Evolutionary conservation across 768 basidiomycete species (phyloP), one percentile per base, ranked within the genome.

Genomic region (Boletus subparvulus): DNA sequence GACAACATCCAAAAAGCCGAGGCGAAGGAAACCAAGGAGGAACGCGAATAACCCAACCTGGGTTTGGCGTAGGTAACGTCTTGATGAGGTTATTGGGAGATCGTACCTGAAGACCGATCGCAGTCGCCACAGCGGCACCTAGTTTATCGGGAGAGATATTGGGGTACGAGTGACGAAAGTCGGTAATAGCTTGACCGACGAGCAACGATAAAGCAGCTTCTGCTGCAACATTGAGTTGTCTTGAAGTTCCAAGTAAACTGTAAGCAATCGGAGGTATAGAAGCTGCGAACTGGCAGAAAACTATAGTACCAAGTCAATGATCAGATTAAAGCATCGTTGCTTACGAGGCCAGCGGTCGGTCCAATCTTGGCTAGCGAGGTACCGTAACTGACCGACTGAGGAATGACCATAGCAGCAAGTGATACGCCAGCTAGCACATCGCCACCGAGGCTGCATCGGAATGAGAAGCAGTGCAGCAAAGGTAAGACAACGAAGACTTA

Each of bases 1-100:
- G 6, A 96, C 90, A 13, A 96, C 94, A 69, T 98, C 95, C 51
- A 96, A 84, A 73, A 96, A 96, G 3, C 94, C 94, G 11, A 98
- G 78, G 26, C 93, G 81, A 68, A 95, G 87, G 64, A 96, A 83
- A 3, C 95, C 95, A 32, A 97, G 79, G 26, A 90, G 69, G 57
- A 92, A 93, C 1, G 92, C 87, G 61, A 97, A 88, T 33, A 95
- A 62, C 39, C 94, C 94, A 61, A 87, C 89, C 89, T 92, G 59
- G 6, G 32, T 17, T 21, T 30, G 17, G 9, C 19, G 7, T 51
- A 19, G 21, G 46, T 17, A 42, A 21, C 14, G 33, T 37, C 6
- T 21, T 6, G 19, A 60, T 7, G 24, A 43, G 28, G 10, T 2
- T 11, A 37, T 12, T 2, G 24, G 17, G 35, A 47, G 37, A 41